Conservation (phyloP, 352 stramenopile species). For the Pythium chondricola region DNA sequence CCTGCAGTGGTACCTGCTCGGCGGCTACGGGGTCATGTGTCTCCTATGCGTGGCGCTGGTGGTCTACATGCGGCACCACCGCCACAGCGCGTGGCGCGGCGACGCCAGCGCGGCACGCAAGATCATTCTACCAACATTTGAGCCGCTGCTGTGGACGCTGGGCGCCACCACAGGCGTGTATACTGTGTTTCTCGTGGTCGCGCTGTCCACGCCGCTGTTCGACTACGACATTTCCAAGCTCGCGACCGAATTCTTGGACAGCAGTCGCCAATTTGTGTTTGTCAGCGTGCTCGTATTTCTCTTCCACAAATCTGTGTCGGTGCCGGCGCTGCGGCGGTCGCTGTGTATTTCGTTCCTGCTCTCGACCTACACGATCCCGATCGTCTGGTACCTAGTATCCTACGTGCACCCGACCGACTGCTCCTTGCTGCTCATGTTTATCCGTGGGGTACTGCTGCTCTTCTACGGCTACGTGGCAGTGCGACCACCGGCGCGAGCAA, state of each 20-base stretch:
- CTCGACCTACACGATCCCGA: conserved; percentile 42
- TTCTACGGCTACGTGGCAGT: conserved; percentile 41
- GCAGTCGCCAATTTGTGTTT: conserved; percentile 46
- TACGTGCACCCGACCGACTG: conserved; percentile 13
- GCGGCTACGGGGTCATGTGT: conserved; percentile 22
- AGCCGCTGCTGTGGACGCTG: conserved; percentile 39
- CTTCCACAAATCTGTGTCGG: conserved; percentile 48
- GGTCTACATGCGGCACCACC: conserved; percentile 48
- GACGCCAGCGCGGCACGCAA: conserved; percentile 43
- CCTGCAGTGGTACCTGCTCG: conserved; percentile 11
- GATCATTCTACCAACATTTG: conserved; percentile 64
- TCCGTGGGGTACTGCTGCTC: conserved; percentile 24
- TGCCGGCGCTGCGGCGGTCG: conserved; percentile 40
- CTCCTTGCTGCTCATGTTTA: conserved; percentile 24
- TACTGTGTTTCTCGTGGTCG: conserved; percentile 18
- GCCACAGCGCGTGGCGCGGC: conserved; percentile 39
- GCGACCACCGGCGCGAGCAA: conserved; percentile 33
- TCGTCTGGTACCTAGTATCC: conserved; percentile 29
- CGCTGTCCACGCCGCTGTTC: conserved; percentile 24
- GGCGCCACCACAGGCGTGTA: conserved; percentile 11
- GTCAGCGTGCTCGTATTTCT: conserved; percentile 57
- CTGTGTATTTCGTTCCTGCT: conserved; percentile 38
- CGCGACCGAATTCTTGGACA: conserved; percentile 15
- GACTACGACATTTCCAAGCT: conserved; percentile 26
- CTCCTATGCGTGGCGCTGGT: conserved; percentile 21